A percentile compares a stretch with the other conserved stretches of the same genome.
phyloP scores from a whole-genome alignment of 108 stramenopile genomes.

The Cyclostephanos invisitatus region DNA sequence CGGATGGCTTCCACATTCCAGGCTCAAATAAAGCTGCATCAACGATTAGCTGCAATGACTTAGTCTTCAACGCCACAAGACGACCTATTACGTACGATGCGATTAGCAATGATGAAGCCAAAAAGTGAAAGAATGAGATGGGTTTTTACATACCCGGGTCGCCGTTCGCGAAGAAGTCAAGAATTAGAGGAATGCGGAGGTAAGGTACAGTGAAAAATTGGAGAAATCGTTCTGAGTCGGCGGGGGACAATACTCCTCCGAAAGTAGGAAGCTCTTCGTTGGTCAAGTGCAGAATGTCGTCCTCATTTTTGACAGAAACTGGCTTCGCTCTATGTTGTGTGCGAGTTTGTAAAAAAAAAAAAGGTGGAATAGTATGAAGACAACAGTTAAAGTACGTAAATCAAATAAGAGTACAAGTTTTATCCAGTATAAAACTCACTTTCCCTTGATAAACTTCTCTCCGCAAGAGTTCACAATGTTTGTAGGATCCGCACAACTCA shows the following conservation, averaged over 20 bases:
- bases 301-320: slow-evolving; percentile 85
- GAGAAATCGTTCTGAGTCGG: slow-evolving; percentile 92
- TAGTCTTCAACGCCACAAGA: slow-evolving; percentile 83
- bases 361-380: not conserved
- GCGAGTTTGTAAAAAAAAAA: not conserved
- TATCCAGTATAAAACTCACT: slow-evolving; percentile 48
- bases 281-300: slow-evolving; percentile 92
- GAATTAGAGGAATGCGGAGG: slow-evolving; percentile 93
- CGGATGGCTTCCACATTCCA: slow-evolving; percentile 87
- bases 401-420: not conserved
- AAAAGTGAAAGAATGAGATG: not conserved
- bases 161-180: slow-evolving; percentile 96
- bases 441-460: slow-evolving; percentile 77
- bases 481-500: slow-evolving; percentile 87
- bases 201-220: slow-evolving; percentile 95
- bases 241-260: slow-evolving; percentile 83
- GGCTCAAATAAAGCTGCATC: slow-evolving; percentile 96
- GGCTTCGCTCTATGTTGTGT: slow-evolving; percentile 57
- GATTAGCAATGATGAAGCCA: not conserved
- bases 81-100: slow-evolving; percentile 31
- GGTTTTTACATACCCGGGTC: slow-evolving; percentile 56
- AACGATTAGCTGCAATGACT: slow-evolving; percentile 91
- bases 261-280: slow-evolving; percentile 92
- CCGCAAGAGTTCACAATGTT: slow-evolving; percentile 91
- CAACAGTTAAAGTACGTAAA: not conserved